Conservation (phyloP, 1,139 yeast species). For the Meyerozyma guilliermondii region DNA sequence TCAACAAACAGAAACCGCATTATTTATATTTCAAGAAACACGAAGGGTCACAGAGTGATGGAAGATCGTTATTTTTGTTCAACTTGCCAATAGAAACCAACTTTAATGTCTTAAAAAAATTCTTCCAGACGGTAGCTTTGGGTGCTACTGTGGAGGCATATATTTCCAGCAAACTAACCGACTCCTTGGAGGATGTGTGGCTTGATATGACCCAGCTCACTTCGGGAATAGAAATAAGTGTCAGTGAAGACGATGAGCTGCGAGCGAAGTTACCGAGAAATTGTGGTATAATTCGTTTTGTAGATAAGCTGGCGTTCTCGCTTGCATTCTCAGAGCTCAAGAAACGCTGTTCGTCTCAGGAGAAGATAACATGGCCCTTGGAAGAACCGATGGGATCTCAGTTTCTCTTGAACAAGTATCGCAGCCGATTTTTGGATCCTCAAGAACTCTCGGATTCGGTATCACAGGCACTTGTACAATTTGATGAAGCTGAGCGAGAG, state of each 20-base stretch:
- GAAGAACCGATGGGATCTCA: conserved; percentile 20
- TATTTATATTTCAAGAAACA: conserved; percentile 64
- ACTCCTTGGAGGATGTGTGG: conserved; percentile 46
- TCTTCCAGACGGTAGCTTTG: conserved; percentile 55
- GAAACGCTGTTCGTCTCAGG: conserved; percentile 28
- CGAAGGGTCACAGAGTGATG: conserved; percentile 25
- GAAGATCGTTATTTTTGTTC: conserved; percentile 60
- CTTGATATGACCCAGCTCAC: conserved; percentile 58
- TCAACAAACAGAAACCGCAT: conserved; percentile 29
- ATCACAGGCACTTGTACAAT: conserved; percentile 56
- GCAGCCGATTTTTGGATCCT: conserved; percentile 37
- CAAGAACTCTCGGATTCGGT: conserved; percentile 47
- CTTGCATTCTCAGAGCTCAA: conserved; percentile 62
- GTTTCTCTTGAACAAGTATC: conserved; percentile 25
- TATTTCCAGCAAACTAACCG: conserved; percentile 32
- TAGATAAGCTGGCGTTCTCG: conserved; percentile 69
- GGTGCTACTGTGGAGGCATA: conserved; percentile 56
- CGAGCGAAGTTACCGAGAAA: conserved; percentile 57
- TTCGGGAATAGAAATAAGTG: conserved; percentile 46
- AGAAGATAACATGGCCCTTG: conserved; percentile 28
- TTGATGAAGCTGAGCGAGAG: conserved; percentile 67
- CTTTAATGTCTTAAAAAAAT: conserved; percentile 46
- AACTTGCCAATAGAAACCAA: conserved; percentile 69
- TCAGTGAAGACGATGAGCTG: conserved; percentile 17
- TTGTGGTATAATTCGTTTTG: conserved; percentile 67